Evolutionary conservation across 345 rosid species (phyloP).

Genomic region (Acer campestre): DNA sequence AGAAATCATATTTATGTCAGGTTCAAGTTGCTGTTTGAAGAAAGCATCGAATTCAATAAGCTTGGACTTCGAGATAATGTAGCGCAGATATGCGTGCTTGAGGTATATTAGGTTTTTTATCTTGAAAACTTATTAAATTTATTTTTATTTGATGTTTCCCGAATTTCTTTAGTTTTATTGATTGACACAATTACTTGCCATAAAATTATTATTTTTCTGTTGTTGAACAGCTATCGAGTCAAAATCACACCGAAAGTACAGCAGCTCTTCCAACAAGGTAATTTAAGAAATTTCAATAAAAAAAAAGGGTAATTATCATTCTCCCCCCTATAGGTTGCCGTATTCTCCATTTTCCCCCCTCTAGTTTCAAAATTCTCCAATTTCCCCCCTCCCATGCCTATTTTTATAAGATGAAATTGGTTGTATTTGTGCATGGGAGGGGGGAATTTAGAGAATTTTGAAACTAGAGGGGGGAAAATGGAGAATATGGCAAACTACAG

Average conservation of each 20-base stretch:
- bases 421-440: too few species aligned
- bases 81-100: conserved; percentile 95
- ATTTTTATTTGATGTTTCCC: conserved; percentile 7
- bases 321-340: too few species aligned
- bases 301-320: too few species aligned
- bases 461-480: too few species aligned
- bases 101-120: conserved; percentile 47
- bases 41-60: conserved; percentile 75
- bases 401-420: too few species aligned
- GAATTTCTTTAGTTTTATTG: not conserved
- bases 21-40: conserved; percentile 88
- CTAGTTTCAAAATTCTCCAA: too few species aligned
- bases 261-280: conserved; percentile 53
- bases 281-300: conserved; percentile 14
- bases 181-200: conserved; percentile 4
- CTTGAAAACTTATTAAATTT: not conserved
- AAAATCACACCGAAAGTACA: conserved; percentile 32
- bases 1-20: conserved; percentile 40
- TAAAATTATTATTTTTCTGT: conserved; percentile 16
- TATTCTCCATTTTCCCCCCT: too few species aligned
- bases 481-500: too few species aligned
- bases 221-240: conserved; percentile 45
- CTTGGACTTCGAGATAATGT: conserved; percentile 94
- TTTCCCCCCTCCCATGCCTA: too few species aligned
- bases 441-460: too few species aligned